Base-by-base conservation (phyloP, 306 rosid species). In the Vachellia pachyceras region DNA sequence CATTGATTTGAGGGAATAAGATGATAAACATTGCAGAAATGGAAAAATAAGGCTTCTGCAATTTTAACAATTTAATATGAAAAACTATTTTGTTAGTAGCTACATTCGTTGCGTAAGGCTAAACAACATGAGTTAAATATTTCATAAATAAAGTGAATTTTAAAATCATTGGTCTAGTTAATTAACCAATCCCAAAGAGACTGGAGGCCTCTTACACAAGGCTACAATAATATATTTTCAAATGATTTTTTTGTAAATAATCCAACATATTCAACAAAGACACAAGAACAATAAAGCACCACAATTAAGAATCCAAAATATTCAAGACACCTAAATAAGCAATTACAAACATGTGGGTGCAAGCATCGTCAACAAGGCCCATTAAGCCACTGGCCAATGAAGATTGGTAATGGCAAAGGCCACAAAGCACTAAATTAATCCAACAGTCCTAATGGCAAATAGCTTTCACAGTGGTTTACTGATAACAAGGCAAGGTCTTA, bases 1-100 rank as follows among this genome's bases (percentile, higher is more conserved):
- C 73, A 49, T 22, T 61, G 61, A 81, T 69, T 23, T 23, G 54
- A 18, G 50, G 72, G 33, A 82, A 83, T 46, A 83, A 68, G 50
- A 64, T 18, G 42, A 20, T 75, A 64, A 44, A 58, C n/a, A 25
- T 23, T 18, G 39, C 67, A 36, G 49, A 55, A 72, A 44, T 39
- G 46, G 60, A 18, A 72, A 70, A 29, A 22, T 72, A 15, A 37
- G 68, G 40, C n/a, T 45, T 69, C 40, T 17, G 6, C 20, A 55
- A 11, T 36, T 49, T 49, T 49, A 73, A 36, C 46, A 20, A 3
- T 35, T 49, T n/a, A 20, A 36, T 10, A 36, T 57, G 20, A 73
- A n/a, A 36, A 52, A 12, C 18, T 5, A 5, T 72, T 72, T 8
- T 15, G 2, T 29, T 35, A 42, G 55, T 44, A 11, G 20, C 5